Conservation (phyloP, 805 yeast genomes). For the Ogataea paraovalis region DNA sequence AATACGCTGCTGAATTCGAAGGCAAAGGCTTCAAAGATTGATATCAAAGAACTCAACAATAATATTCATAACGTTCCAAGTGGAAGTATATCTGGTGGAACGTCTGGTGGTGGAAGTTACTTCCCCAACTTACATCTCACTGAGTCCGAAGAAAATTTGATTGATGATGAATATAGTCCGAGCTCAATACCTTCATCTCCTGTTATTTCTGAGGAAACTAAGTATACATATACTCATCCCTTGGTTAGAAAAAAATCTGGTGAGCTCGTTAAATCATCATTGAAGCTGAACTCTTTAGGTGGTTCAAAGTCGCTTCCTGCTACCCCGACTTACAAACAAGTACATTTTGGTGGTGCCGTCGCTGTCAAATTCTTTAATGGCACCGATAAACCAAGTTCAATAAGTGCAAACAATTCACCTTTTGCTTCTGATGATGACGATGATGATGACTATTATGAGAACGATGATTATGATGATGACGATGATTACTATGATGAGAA, state of each 20-base stretch:
- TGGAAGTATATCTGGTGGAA: neutral
- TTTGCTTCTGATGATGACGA: constrained; percentile 26
- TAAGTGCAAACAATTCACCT: constrained; percentile 67
- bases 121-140: neutral
- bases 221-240: constrained; percentile 25
- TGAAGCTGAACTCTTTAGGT: constrained; percentile 41
- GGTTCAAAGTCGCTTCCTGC: constrained; percentile 42
- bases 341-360: constrained; percentile 76
- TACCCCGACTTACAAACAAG: constrained; percentile 64
- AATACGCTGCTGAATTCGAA: constrained; percentile 29
- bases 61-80: neutral
- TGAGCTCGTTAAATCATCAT: constrained; percentile 74
- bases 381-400: constrained; percentile 72
- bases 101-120: neutral
- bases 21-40: neutral
- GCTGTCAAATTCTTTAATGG: constrained; percentile 72
- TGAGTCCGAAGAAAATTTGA: neutral
- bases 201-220: constrained; percentile 1
- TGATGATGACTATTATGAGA: constrained; percentile 25
- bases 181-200: constrained; percentile 1
- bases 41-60: neutral
- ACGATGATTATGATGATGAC: constrained; percentile 23
- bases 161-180: neutral
- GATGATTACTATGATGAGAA: constrained; percentile 20
- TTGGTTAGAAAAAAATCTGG: constrained; percentile 82